Conservation (phyloP, 176 grass and related monocot species). For the Alopecurus myosuroides region DNA sequence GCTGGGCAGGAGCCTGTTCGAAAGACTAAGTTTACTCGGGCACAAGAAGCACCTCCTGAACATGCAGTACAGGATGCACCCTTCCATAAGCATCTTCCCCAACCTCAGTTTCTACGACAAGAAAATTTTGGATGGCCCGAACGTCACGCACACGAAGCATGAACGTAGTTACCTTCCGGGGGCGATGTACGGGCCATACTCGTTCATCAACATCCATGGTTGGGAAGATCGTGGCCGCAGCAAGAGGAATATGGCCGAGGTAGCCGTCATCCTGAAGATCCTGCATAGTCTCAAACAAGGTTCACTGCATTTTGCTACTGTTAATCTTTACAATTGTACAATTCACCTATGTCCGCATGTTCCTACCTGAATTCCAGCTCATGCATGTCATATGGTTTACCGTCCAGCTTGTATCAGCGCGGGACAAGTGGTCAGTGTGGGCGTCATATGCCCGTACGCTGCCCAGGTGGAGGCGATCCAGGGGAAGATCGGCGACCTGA, state of each 20-base stretch:
- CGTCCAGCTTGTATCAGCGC: conserved; percentile 28
- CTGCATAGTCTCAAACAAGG: conserved; percentile 28
- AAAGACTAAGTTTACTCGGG: conserved; percentile 52
- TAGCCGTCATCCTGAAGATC: conserved; percentile 37
- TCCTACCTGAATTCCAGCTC: neutral
- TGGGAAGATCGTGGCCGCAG: conserved; percentile 38
- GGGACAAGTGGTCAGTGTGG: conserved; percentile 40
- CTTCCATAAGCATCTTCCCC: conserved; percentile 67
- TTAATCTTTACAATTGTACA: neutral
- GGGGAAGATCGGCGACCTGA: conserved; percentile 16
- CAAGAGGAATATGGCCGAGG: conserved; percentile 54
- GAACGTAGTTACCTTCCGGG: conserved; percentile 25
- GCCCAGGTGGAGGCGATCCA: conserved; percentile 57
- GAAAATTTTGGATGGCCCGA: conserved; percentile 50
- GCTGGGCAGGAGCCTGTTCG: conserved; percentile 61
- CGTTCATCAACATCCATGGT: conserved; percentile 59
- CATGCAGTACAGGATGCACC: conserved; percentile 85
- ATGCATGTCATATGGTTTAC: neutral
- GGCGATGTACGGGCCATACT: conserved; percentile 60
- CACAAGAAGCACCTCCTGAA: conserved; percentile 66
- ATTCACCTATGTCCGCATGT: neutral
- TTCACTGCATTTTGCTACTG: neutral
- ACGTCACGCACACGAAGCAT: conserved; percentile 25
- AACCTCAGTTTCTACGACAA: conserved; percentile 43
- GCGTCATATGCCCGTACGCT: conserved; percentile 60